phyloP scores from a whole-genome alignment of 257 asterid genomes.

The Cruciata laevipes region DNA sequence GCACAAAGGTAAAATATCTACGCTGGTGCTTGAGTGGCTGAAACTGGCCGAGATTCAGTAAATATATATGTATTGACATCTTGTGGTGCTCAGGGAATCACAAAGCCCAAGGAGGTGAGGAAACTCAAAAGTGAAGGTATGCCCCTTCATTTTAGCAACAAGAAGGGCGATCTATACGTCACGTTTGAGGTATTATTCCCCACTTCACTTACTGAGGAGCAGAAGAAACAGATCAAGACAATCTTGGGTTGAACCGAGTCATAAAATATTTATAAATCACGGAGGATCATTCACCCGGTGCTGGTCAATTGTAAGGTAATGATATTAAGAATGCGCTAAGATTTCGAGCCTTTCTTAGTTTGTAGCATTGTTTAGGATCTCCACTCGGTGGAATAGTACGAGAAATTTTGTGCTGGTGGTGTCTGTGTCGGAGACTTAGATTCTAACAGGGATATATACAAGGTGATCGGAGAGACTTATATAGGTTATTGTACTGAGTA shows the following conservation, averaged over 20 bases:
- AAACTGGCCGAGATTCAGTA: not conserved
- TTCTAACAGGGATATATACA: not conserved
- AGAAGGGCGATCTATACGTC: slow-evolving; percentile 77
- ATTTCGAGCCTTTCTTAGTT: not conserved
- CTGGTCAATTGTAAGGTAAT: slow-evolving; percentile 8
- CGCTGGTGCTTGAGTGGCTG: not conserved
- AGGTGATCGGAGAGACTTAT: not conserved
- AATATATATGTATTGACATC: not conserved
- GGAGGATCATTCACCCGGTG: not conserved
- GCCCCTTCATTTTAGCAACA: slow-evolving; percentile 78
- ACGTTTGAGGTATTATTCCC: slow-evolving; percentile 91
- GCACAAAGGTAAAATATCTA: slow-evolving; percentile 55
- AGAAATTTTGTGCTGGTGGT: not conserved
- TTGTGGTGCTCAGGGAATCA: slow-evolving; percentile 49
- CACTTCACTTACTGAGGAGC: slow-evolving; percentile 57
- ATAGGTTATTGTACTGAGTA: not conserved
- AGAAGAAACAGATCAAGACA: slow-evolving; percentile 72
- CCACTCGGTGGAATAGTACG: not conserved
- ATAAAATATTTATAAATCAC: not conserved
- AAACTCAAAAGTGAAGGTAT: slow-evolving; percentile 88
- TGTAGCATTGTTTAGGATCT: not conserved
- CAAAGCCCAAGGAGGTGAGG: slow-evolving; percentile 84
- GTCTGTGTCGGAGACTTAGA: not conserved
- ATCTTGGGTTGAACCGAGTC: slow-evolving; percentile 36
- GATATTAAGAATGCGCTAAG: not conserved